A percentile compares a stretch with the other conserved stretches of the same genome.
phyloP scores from a whole-genome alignment of 176 grass and related monocot species.

The Aegilops bicornis region DNA sequence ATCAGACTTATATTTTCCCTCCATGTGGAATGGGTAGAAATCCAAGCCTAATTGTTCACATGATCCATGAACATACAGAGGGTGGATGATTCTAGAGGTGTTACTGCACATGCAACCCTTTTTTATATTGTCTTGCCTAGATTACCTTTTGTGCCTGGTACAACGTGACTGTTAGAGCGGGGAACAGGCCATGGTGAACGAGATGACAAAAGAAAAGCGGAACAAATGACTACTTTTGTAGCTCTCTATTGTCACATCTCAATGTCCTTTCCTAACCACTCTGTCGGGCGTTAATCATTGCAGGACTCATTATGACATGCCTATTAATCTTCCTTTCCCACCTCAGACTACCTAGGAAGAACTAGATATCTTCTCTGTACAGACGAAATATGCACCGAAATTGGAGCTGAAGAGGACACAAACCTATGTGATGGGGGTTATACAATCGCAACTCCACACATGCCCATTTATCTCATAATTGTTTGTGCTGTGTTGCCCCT shows the following conservation, averaged over 20 bases:
- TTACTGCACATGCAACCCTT: slow-evolving; percentile 1
- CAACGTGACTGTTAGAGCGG: slow-evolving; percentile 8
- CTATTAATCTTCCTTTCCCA: background rate
- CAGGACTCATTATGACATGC: background rate
- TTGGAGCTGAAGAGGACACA: background rate
- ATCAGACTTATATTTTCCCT: background rate
- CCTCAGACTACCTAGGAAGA: background rate
- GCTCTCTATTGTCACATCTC: slow-evolving; percentile 16
- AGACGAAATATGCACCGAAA: background rate
- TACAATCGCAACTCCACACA: background rate
- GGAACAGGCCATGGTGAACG: background rate
- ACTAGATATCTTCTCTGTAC: background rate
- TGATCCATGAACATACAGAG: background rate
- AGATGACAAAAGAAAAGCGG: slow-evolving; percentile 5
- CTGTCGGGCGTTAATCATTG: background rate
- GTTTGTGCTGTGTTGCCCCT: slow-evolving; percentile 6
- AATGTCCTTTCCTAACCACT: slow-evolving; percentile 8
- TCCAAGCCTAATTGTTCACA: background rate
- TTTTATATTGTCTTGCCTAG: background rate
- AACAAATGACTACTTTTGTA: slow-evolving; percentile 28
- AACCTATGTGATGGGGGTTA: background rate
- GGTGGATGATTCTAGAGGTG: background rate
- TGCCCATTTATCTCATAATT: slow-evolving; percentile 17
- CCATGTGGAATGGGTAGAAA: background rate
- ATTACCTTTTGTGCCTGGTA: background rate